These are phyloP conservation scores for Diaporthe ilicicola DNA, from an alignment of 2,329 filamentous ascomycete genomes.

Conservation along the genomic window DNA sequence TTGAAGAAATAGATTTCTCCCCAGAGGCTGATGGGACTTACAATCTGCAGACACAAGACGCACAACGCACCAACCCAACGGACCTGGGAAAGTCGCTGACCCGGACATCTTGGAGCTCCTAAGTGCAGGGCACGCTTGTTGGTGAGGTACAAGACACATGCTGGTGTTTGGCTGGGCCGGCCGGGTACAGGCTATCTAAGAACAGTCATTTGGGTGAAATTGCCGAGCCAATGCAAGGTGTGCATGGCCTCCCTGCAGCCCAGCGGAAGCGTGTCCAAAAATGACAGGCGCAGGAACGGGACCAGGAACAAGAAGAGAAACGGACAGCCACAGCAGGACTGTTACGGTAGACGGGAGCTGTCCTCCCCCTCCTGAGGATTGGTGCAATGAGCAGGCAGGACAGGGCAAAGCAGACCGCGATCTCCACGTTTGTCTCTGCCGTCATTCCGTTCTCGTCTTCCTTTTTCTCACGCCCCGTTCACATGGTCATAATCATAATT, in stretches of 20 bases:
- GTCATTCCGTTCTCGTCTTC: neutral
- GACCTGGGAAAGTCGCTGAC: neutral
- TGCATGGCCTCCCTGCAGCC: constrained; percentile 12
- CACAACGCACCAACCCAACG: neutral
- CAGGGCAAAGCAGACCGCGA: neutral
- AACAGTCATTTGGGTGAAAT: constrained; percentile 17
- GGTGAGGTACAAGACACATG: neutral
- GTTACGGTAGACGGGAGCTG: neutral
- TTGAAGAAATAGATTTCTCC: neutral
- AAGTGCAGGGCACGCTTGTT: neutral
- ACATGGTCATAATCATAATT: constrained; percentile 11
- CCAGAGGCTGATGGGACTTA: neutral
- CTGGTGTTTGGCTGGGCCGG: neutral
- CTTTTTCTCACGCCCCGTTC: constrained; percentile 25
- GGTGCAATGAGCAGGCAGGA: neutral
- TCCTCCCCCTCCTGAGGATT: neutral
- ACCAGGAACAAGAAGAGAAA: neutral
- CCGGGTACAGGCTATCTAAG: constrained; percentile 2
- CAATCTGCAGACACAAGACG: neutral
- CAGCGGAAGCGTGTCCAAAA: constrained; percentile 28
- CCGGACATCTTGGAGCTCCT: neutral
- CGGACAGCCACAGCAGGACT: neutral
- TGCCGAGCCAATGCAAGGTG: constrained; percentile 27
- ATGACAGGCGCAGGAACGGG: constrained; percentile 20
- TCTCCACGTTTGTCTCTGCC: constrained; percentile 12